Evolutionary conservation across 208 protist species (phyloP), one percentile per base, ranked within the genome.

Genomic region (Trypanosoma melophagium): DNA sequence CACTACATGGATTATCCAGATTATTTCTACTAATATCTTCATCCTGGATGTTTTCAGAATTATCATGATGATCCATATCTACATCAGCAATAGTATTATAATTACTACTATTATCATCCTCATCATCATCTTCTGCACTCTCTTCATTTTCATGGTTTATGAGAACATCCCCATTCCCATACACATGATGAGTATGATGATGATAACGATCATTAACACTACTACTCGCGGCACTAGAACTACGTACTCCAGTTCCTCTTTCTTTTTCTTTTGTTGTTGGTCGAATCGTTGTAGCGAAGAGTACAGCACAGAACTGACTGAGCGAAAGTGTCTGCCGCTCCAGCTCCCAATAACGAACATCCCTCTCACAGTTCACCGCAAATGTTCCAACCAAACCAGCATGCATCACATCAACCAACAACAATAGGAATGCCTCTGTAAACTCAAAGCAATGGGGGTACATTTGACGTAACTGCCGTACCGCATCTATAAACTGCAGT

Each of bases 401-500:
- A 66, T 84, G 78, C 2, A 76, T 35, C 7, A 88, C 14, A 28
- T 74, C 68, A 16, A 66, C 60, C 66, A 74, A 54, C 2, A 77
- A 45, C 4, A 83, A 40, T 9, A 97, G 69, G 25, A 97, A 89
- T 0, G 16, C 8, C 47, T 92, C 81, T 8, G 80, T 96, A 63
- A 93, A 97, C 54, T 98, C 90, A 68, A 97, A 98, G 9, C 71
- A 38, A 17, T 54, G 66, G 4, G 95, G 95, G 24, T 86, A 87
- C 75, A 97, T 90, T 22, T 59, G 64, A 0, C 83, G 19, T 3
- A 97, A 45, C 64, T 98, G 94, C 55, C 74, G 92, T 16, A 97
- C 86, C 49, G 79, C 87, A 52, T 98, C 94, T n/a, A 97, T 54
- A 56, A 95, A 98, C 80, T 98, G 95, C 14, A 87, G 52, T 47